phyloP scores from a whole-genome alignment of 2,329 filamentous ascomycete genomes.

The Microdochium bolleyi region DNA sequence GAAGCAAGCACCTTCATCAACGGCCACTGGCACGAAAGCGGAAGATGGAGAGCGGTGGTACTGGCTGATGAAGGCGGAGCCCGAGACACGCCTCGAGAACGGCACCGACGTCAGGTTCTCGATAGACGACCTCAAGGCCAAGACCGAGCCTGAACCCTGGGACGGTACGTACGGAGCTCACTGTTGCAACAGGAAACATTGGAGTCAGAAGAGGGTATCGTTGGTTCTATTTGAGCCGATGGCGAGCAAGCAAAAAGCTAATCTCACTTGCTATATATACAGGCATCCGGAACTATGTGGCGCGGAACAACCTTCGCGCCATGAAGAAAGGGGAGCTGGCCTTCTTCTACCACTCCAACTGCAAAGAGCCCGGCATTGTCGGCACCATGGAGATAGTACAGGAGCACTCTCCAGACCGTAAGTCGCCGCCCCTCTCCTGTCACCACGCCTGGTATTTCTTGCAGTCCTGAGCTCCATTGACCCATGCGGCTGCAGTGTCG shows the following conservation, averaged over 20 bases:
- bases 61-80: conserved; percentile 85
- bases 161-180: conserved; percentile 53
- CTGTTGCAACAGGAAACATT: too few relatives aligned
- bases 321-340: conserved; percentile 91
- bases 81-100: conserved; percentile 77
- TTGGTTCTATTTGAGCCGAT: conserved; percentile 8
- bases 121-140: conserved; percentile 77
- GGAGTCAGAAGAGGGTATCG: neutral
- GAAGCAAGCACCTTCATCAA: neutral
- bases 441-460: neutral
- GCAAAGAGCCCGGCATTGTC: conserved; percentile 79
- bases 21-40: neutral
- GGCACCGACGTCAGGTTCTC: conserved; percentile 88
- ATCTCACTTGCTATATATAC: conserved; percentile 3
- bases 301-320: conserved; percentile 79
- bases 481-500: conserved; percentile 39
- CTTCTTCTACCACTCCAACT: conserved; percentile 97
- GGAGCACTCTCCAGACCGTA: conserved; percentile 74
- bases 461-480: too few relatives aligned
- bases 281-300: conserved; percentile 34
- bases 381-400: conserved; percentile 84
- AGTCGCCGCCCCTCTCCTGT: conserved; percentile 15
- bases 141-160: conserved; percentile 78
- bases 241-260: conserved; percentile 4
- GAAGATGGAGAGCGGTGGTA: conserved; percentile 31